A percentile compares a stretch with the other conserved stretches of the same genome.
phyloP scores from a whole-genome alignment of 1,139 yeast genomes.

The Debaryomyces nepalensis region DNA sequence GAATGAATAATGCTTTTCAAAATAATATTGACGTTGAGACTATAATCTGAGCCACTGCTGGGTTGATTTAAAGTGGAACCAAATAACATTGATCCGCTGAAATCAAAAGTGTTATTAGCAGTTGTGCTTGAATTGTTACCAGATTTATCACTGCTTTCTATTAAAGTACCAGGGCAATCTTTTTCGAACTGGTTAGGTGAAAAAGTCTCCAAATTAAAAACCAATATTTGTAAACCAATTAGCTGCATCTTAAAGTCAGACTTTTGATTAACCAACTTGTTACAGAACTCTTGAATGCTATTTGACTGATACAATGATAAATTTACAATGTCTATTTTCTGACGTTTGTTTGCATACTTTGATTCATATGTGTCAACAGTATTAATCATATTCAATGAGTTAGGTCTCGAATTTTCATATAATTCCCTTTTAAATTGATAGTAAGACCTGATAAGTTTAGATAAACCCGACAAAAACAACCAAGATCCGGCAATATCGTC shows the following conservation, averaged over 20 bases:
- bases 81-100: constrained; percentile 14
- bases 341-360: constrained; percentile 21
- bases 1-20: constrained; percentile 25
- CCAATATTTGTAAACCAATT: constrained; percentile 36
- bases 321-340: constrained; percentile 25
- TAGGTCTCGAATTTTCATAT: background rate
- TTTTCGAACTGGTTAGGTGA: constrained; percentile 5
- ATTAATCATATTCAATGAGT: background rate
- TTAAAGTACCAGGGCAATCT: background rate
- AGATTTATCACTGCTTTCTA: background rate
- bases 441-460: constrained; percentile 32
- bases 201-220: constrained; percentile 26
- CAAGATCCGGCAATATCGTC: constrained; percentile 30
- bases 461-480: constrained; percentile 37
- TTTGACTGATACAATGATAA: constrained; percentile 24
- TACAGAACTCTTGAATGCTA: constrained; percentile 26
- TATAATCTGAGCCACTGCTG: background rate
- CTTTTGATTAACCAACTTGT: constrained; percentile 22
- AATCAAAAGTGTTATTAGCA: constrained; percentile 6
- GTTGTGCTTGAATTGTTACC: background rate
- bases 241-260: constrained; percentile 25
- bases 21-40: constrained; percentile 18
- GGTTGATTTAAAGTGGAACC: constrained; percentile 13
- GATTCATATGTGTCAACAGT: background rate
- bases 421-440: constrained; percentile 24